Evolutionary conservation across 2,329 filamentous ascomycete species (phyloP), one percentile per base, ranked within the genome.

Genomic region (Diaporthe aspalathi): DNA sequence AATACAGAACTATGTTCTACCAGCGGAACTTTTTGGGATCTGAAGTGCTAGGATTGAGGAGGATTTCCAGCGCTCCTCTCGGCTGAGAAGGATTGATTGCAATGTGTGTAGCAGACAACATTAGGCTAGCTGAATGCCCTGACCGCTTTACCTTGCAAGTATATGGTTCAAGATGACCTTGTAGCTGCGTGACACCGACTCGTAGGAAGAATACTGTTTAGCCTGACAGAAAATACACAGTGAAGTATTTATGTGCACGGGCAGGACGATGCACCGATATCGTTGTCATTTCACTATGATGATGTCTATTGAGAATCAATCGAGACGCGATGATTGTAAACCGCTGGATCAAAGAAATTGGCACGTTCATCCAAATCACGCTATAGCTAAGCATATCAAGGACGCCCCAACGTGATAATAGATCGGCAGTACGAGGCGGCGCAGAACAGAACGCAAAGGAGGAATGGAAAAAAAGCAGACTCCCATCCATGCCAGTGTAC

Each of bases 11-110:
- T 63, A 24, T 32, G 24, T 49, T 49, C 29, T 29, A n/a, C 29
- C 12, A 17, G 27, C 45, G 29, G 35, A 47, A 6, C 32, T 35
- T 63, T 63, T 49, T 35, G 27, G 60, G 43, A 35, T 63, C 27
- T 8, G 60, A 63, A 63, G 60, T 35, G 43, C 24, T 11, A 35
- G n/a, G 20, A 63, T 17, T 24, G 20, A 27, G 60, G 60, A 49
- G 43, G 43, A 5, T 38, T 62, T 38, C 20, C 53, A 60, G 35
- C 50, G 60, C 60, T 63, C 60, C 60, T 63, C 60, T 63, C 60
- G 60, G 60, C 60, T 20, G 29, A 63, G 60, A 63, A 49, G 60
- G 60, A 63, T 63, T 63, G 60, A 63, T 63, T 63, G 60, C 60
- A 63, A 49, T 38, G 52, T 49, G 66, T 60, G 40, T 20, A 49